Conservation (phyloP, 345 rosid species). For the Mangifera indica region DNA sequence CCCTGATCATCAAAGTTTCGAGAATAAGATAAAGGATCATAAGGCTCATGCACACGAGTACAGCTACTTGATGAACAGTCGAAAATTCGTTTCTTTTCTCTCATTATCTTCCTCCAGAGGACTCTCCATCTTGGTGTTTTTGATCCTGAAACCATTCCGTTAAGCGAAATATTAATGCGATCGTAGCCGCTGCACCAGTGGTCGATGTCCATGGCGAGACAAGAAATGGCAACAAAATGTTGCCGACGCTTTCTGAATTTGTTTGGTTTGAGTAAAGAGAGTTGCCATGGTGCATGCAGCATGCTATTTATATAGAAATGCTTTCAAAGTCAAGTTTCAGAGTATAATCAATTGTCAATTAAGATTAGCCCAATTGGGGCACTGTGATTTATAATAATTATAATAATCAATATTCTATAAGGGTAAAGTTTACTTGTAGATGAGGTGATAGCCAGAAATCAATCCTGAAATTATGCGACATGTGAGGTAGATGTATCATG, state of each 20-base stretch:
- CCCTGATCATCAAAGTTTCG: constrained; percentile 52
- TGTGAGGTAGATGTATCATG: background rate
- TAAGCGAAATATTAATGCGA: constrained; percentile 16
- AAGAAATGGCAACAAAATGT: background rate
- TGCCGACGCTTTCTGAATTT: background rate
- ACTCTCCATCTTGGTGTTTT: constrained; percentile 23
- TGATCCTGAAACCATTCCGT: constrained; percentile 6
- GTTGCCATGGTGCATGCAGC: background rate
- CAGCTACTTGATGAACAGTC: constrained; percentile 13
- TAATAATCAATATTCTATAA: background rate
- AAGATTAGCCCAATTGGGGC: background rate
- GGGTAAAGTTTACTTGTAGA: no score
- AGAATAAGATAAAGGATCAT: constrained; percentile 36
- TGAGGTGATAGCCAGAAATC: background rate
- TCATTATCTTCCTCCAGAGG: constrained; percentile 42
- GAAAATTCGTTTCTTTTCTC: constrained; percentile 26
- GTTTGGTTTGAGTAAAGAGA: background rate
- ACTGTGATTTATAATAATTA: background rate
- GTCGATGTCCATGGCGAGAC: constrained; percentile 26
- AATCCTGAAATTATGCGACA: constrained; percentile 1
- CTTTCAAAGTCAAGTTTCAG: background rate
- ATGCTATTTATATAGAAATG: background rate
- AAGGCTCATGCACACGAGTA: constrained; percentile 23
- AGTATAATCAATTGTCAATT: no score
- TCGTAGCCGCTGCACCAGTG: constrained; percentile 31